Evolutionary conservation across 495 filamentous ascomycete species (phyloP).

Genomic region (Annulohypoxylon nitens): DNA sequence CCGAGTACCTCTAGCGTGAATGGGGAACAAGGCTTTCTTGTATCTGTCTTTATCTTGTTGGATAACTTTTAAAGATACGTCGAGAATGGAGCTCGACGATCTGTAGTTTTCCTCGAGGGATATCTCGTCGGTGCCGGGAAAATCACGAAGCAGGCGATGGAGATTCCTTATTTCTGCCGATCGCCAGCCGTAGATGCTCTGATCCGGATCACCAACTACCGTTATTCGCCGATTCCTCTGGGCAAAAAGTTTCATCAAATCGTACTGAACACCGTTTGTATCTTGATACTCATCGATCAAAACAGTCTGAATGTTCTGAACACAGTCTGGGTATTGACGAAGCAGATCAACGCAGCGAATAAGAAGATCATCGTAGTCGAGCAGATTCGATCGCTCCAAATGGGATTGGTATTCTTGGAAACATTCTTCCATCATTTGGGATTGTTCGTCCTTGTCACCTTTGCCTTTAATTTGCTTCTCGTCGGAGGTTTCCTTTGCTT

Average conservation of each 20-base stretch:
- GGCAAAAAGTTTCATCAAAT: slow-evolving; percentile 92
- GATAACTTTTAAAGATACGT: slow-evolving; percentile 85
- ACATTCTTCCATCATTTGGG: slow-evolving; percentile 79
- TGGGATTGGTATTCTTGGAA: slow-evolving; percentile 84
- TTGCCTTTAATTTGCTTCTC: slow-evolving; percentile 52
- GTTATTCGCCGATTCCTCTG: slow-evolving; percentile 79
- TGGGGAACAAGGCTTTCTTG: slow-evolving; percentile 80
- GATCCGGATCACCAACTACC: slow-evolving; percentile 96
- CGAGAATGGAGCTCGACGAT: slow-evolving; percentile 90
- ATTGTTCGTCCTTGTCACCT: slow-evolving; percentile 66
- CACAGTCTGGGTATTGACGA: slow-evolving; percentile 80
- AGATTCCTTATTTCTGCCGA: slow-evolving; percentile 95
- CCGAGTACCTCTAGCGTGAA: slow-evolving; percentile 82
- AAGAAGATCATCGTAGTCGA: slow-evolving; percentile 97
- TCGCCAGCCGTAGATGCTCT: slow-evolving; percentile 99
- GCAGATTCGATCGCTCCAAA: slow-evolving; percentile 79
- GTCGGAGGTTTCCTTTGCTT: slow-evolving; percentile 75
- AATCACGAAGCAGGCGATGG: slow-evolving; percentile 78
- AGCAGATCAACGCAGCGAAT: slow-evolving; percentile 87
- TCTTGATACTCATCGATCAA: slow-evolving; percentile 99
- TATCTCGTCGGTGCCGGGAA: slow-evolving; percentile 81
- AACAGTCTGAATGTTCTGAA: slow-evolving; percentile 90
- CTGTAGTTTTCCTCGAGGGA: slow-evolving; percentile 97
- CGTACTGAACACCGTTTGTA: slow-evolving; percentile 95
- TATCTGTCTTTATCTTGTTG: slow-evolving; percentile 89